These are phyloP conservation scores for Stenogyne calaminthoides DNA, from an alignment of 305 asterid genomes.

Conservation along the genomic window DNA sequence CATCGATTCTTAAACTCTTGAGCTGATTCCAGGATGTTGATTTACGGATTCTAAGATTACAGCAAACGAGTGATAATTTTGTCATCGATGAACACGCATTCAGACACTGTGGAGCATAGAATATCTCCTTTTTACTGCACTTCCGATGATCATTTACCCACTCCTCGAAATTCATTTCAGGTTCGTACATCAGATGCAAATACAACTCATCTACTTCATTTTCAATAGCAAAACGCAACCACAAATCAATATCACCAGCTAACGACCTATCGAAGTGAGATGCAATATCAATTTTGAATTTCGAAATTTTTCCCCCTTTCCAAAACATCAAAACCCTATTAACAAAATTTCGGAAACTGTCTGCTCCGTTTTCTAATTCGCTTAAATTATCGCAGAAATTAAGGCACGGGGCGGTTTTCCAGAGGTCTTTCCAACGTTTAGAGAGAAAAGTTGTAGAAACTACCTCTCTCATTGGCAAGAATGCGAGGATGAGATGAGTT, in stretches of 20 bases:
- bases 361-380: neutral
- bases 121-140: no score
- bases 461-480: conserved; percentile 5
- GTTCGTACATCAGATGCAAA: no score
- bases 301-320: neutral
- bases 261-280: neutral
- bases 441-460: neutral
- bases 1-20: neutral
- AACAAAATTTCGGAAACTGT: neutral
- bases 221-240: neutral
- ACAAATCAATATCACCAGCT: neutral
- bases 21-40: neutral
- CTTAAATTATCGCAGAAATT: neutral
- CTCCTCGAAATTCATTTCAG: no score
- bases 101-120: neutral
- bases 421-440: neutral
- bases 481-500: neutral
- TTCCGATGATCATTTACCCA: neutral
- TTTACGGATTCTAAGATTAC: neutral
- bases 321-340: neutral
- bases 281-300: neutral
- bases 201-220: neutral
- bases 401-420: conserved; percentile 20
- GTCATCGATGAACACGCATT: neutral
- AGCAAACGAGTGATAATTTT: neutral